Evolutionary conservation across 176 grass and related monocot genomes (phyloP).

Genomic region (Alopecurus myosuroides): DNA sequence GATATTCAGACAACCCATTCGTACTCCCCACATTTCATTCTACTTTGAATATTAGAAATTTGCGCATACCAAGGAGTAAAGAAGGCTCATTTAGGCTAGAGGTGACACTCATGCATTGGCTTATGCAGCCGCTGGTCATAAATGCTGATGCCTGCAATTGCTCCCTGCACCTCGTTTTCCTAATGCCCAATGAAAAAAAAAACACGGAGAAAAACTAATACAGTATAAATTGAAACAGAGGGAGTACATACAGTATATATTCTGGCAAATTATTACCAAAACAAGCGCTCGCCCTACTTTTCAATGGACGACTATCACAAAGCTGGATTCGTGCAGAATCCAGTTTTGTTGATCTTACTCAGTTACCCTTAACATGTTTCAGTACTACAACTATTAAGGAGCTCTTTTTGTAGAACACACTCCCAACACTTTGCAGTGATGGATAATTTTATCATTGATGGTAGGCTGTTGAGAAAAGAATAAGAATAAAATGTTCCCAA

Average conservation of each 20-base stretch:
- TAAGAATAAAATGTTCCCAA: neutral
- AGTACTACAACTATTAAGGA: constrained; percentile 8
- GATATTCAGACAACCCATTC: neutral
- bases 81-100: neutral
- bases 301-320: neutral
- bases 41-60: neutral
- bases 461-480: constrained; percentile 3
- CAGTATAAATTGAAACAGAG: neutral
- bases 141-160: neutral
- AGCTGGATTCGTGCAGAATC: neutral
- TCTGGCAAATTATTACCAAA: constrained; percentile 8
- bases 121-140: neutral
- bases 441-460: neutral
- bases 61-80: neutral
- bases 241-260: neutral
- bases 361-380: neutral
- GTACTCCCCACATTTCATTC: neutral
- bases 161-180: neutral
- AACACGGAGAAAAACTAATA: neutral
- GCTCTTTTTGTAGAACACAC: constrained; percentile 11
- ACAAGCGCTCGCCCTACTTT: neutral
- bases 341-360: neutral
- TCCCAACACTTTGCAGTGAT: neutral
- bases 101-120: neutral
- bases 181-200: neutral